Evolutionary conservation across 192 early-diverging fungal species (phyloP).

Genomic region (Pilobolus umbonatus): DNA sequence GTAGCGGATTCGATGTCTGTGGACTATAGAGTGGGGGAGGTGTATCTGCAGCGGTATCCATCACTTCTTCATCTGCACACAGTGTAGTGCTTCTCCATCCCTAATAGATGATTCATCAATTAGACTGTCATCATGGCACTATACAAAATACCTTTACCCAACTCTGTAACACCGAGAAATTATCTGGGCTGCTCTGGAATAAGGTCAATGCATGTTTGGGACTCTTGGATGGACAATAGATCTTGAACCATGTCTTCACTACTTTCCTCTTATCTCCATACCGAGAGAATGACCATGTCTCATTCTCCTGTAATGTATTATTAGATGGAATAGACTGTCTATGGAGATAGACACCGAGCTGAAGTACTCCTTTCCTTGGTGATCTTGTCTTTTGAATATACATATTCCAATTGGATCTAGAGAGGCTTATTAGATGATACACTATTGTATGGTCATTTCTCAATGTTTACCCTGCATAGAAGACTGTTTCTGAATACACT

Average conservation of each 20-base stretch:
- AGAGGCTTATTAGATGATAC: background rate
- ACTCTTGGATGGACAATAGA: constrained; percentile 40
- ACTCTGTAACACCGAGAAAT: constrained; percentile 47
- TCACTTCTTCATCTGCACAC: constrained; percentile 20
- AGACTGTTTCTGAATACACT: constrained; percentile 40
- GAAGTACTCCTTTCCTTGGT: constrained; percentile 28
- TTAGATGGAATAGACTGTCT: constrained; percentile 35
- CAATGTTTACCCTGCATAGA: constrained; percentile 48
- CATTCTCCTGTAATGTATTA: background rate
- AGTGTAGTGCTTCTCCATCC: constrained; percentile 36
- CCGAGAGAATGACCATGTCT: constrained; percentile 25
- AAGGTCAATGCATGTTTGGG: constrained; percentile 46
- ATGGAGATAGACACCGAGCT: constrained; percentile 50
- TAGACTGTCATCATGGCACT: too few relatives aligned
- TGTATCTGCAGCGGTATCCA: background rate
- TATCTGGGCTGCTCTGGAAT: constrained; percentile 53
- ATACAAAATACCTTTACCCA: constrained; percentile 38
- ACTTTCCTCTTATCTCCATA: constrained; percentile 43
- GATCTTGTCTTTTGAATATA: constrained; percentile 51
- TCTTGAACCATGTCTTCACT: constrained; percentile 53
- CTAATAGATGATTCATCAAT: constrained; percentile 5
- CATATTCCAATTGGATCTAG: constrained; percentile 54
- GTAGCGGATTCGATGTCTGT: background rate
- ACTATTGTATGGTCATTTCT: background rate
- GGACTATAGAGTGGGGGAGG: constrained; percentile 5